Conservation (phyloP, 805 yeast species). For the Cyberlindnera mycetangii region DNA sequence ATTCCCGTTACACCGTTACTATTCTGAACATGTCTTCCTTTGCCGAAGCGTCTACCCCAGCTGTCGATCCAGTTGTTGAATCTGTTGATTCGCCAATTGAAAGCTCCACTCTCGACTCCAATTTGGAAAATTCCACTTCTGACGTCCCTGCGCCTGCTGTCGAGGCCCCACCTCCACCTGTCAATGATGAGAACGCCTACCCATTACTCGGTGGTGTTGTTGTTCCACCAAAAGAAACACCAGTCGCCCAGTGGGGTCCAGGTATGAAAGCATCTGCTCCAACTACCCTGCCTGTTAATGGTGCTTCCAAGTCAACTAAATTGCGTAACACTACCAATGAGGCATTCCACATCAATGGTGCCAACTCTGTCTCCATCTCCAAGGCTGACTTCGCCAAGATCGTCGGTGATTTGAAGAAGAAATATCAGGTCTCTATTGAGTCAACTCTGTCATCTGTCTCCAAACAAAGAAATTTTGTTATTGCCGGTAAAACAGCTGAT, state of each 20-base stretch:
- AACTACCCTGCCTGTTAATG: conserved; percentile 15
- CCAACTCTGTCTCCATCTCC: conserved; percentile 60
- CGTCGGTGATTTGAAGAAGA: conserved; percentile 56
- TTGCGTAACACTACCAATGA: conserved; percentile 33
- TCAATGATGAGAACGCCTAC: conserved; percentile 54
- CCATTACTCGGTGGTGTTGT: conserved; percentile 57
- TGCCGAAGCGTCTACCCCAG: background rate
- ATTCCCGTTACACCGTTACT: conserved; percentile 2
- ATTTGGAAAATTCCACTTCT: too few species aligned
- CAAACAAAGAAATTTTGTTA: conserved; percentile 77
- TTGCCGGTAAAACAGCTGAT: conserved; percentile 67
- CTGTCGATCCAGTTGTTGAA: conserved; percentile 6
- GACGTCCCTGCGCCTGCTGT: conserved; percentile 10
- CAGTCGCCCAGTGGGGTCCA: conserved; percentile 35
- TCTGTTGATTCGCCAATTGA: background rate
- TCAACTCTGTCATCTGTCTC: conserved; percentile 76
- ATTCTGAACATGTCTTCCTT: conserved; percentile 4
- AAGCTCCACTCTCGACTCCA: background rate
- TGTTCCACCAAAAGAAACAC: background rate
- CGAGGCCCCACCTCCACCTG: conserved; percentile 34
- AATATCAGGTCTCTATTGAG: conserved; percentile 67
- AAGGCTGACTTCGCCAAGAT: conserved; percentile 69
- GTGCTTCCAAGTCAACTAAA: conserved; percentile 20
- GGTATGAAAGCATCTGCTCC: conserved; percentile 26
- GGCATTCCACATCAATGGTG: conserved; percentile 70